Evolutionary conservation across 345 rosid genomes (phyloP).

Genomic region (Conringia planisiliqua): DNA sequence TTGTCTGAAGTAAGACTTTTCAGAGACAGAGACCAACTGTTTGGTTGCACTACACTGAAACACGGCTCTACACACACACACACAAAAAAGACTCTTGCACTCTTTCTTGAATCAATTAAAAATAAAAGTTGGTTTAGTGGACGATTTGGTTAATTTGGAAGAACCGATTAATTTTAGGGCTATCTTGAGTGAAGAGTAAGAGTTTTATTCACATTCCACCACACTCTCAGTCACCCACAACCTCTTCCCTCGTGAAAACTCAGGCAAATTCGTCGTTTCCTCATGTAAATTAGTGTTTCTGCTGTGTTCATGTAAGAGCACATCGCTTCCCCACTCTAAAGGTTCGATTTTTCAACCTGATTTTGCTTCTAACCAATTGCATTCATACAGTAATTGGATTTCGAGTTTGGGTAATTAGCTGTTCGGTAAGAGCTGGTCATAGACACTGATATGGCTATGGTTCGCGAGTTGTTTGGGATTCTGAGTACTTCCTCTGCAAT

Average conservation of each 20-base stretch:
- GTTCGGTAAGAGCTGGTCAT: background rate
- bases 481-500: conserved; percentile 3
- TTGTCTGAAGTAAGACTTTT: conserved; percentile 9
- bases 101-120: background rate
- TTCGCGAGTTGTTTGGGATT: background rate
- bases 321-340: background rate
- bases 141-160: background rate
- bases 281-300: background rate
- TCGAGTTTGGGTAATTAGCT: background rate
- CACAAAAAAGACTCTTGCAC: background rate
- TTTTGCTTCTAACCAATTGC: background rate
- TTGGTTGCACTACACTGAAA: background rate
- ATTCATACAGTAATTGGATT: background rate
- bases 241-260: background rate
- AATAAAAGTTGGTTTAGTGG: background rate
- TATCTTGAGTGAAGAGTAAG: background rate
- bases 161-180: background rate
- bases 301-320: background rate
- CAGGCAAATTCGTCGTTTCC: background rate
- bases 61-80: background rate
- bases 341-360: background rate
- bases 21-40: background rate
- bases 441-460: conserved; percentile 15
- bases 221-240: background rate
- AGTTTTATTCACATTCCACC: too few species aligned